These are phyloP conservation scores for Linnemannia elongata DNA, from an alignment of 192 early-diverging fungal species.

Conservation along the genomic window DNA sequence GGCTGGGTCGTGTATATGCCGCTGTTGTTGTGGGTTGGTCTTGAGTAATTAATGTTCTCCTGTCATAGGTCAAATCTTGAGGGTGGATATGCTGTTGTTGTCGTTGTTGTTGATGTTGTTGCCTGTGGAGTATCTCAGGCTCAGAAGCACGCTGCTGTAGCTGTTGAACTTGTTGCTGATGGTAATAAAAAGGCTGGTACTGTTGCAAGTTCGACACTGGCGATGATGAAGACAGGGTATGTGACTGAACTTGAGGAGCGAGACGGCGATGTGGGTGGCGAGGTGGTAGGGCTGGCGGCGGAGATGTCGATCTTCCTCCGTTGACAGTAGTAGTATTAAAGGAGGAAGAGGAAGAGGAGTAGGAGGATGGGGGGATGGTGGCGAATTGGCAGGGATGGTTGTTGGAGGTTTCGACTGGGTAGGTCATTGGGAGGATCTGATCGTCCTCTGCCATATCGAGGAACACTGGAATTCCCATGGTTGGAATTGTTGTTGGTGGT, in stretches of 20 bases:
- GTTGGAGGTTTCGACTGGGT: background rate
- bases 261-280: conserved; percentile 27
- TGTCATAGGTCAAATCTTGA: background rate
- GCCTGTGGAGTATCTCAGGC: background rate
- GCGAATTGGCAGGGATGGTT: too few relatives aligned
- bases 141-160: background rate
- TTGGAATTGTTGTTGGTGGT: background rate
- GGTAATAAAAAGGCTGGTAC: background rate
- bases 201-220: background rate
- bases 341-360: too few relatives aligned
- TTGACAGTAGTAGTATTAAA: background rate
- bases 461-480: conserved; percentile 16
- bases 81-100: background rate
- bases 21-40: background rate
- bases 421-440: background rate
- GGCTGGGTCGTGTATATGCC: background rate
- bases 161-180: background rate
- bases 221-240: background rate
- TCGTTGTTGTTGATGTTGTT: conserved; percentile 1
- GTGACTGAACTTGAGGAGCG: conserved; percentile 11
- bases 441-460: conserved; percentile 11
- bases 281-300: conserved; percentile 19
- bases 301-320: background rate
- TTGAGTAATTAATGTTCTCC: background rate
- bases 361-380: too few relatives aligned